A percentile compares a stretch with the other conserved stretches of the same genome.
These are phyloP conservation scores for Amanita jacksonii DNA, from an alignment of 768 basidiomycete species.

Conservation along the genomic window DNA sequence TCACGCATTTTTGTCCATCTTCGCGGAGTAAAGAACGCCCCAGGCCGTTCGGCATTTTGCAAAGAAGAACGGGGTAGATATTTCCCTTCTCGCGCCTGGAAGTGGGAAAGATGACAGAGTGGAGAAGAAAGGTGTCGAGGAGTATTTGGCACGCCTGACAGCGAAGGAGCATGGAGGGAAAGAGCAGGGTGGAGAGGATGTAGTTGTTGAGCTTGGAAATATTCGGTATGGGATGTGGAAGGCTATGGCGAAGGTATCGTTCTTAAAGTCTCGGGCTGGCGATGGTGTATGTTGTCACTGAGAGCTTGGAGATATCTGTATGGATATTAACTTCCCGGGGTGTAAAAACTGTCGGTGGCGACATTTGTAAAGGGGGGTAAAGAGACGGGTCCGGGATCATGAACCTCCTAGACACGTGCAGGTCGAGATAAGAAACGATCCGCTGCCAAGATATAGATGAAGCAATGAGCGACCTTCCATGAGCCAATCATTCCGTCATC, in stretches of 20 bases:
- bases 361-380: too few relatives aligned
- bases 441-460: too few relatives aligned
- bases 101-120: slow-evolving; percentile 69
- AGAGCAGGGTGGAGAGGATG: slow-evolving; percentile 29
- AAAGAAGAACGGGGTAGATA: slow-evolving; percentile 51
- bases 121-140: slow-evolving; percentile 66
- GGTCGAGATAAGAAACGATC: too few relatives aligned
- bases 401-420: too few relatives aligned
- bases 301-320: slow-evolving; percentile 82
- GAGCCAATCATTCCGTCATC: too few relatives aligned
- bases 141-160: slow-evolving; percentile 32
- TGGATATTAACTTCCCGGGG: too few relatives aligned
- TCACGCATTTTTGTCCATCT: too few relatives aligned
- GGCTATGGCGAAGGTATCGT: slow-evolving; percentile 69
- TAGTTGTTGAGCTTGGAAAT: slow-evolving; percentile 61
- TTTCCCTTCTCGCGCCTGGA: slow-evolving; percentile 47
- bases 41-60: slow-evolving; percentile 76
- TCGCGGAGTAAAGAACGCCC: too few relatives aligned
- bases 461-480: too few relatives aligned
- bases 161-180: background rate
- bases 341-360: too few relatives aligned
- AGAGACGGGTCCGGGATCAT: too few relatives aligned
- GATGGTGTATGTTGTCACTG: slow-evolving; percentile 5
- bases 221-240: slow-evolving; percentile 85
- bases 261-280: background rate